Conservation (phyloP, 2,329 filamentous ascomycete genomes). For the Sphaerulina vaccinii region DNA sequence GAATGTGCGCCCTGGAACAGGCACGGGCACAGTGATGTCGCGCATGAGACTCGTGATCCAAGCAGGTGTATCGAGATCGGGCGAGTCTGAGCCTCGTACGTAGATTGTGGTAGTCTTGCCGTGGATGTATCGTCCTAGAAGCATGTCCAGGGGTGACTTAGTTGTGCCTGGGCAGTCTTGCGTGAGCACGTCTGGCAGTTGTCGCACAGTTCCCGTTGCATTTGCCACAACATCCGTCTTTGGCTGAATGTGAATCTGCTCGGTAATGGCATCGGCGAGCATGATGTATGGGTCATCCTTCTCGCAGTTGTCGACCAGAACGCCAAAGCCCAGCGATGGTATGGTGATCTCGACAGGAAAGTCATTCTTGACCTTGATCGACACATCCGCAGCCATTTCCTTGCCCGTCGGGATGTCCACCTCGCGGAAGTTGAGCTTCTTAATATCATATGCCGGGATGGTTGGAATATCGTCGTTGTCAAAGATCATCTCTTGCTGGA, state of each 20-base stretch:
- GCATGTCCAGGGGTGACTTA: constrained; percentile 78
- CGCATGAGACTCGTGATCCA: constrained; percentile 82
- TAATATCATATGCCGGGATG: constrained; percentile 80
- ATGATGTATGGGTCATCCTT: constrained; percentile 70
- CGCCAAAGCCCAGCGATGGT: constrained; percentile 77
- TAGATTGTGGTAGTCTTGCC: constrained; percentile 77
- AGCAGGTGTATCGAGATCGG: constrained; percentile 65
- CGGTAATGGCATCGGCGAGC: constrained; percentile 73
- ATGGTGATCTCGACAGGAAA: constrained; percentile 76
- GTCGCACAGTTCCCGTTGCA: constrained; percentile 68
- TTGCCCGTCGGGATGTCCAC: constrained; percentile 55
- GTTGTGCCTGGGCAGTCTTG: constrained; percentile 71
- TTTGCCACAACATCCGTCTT: constrained; percentile 65
- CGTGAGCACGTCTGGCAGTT: constrained; percentile 72
- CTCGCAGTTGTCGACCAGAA: constrained; percentile 80
- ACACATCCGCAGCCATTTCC: constrained; percentile 77
- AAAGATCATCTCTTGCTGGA: constrained; percentile 74
- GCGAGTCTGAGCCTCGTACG: constrained; percentile 71
- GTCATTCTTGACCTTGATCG: constrained; percentile 68
- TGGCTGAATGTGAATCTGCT: constrained; percentile 65
- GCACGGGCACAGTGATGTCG: constrained; percentile 78
- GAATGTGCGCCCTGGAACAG: constrained; percentile 77
- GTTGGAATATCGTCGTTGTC: constrained; percentile 70
- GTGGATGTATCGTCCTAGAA: constrained; percentile 78
- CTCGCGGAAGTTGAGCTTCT: constrained; percentile 76